Base-by-base conservation (phyloP, 2,329 filamentous ascomycete species). In the Claviceps sorghi region DNA sequence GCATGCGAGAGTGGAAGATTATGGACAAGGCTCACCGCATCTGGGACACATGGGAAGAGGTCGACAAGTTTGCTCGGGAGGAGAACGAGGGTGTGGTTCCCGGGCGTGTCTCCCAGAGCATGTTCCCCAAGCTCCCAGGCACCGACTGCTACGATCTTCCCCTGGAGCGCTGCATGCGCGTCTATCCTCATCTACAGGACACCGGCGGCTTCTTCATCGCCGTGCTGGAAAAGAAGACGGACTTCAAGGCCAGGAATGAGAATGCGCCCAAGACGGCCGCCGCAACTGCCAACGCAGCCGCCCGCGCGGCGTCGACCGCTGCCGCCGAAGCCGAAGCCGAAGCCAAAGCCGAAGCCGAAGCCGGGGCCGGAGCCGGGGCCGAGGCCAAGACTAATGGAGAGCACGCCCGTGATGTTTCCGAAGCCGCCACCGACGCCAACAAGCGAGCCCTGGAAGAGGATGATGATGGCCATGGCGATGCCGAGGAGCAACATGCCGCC, bases 131-230 rank as follows among this genome's bases (percentile, higher is more conserved):
- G 41, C 75, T 79, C 0, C 73, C 74, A 53, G 70, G 69, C 17
- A 69, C 71, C 41, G 70, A 73, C 30, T 79, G 77, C 52, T 73
- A 78, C 67, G 63, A 78, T 68, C 75, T 96, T 26, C 89, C 89
- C 17, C 77, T 97, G 19, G 87, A 96, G 61, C 80, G 86, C 55
- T 96, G 91, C 69, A 90, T 97, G 77, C 80, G 93, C 56, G 83
- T 98, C 7, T 98, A 97, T 66, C 87, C 90, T 36, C 93, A 98
- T 67, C 78, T 89, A 64, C 93, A 98, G 69, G 89, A 98, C 61
- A 98, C 93, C 3, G 93, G 93, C 52, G 91, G 86, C 22, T 98
- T 98, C 76, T 98, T 98, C 72, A 96, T 98, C 64, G 85, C 89
- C 0, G 90, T 96, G 0, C 71, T 98, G 19, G 86, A 96, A 72